Base-by-base conservation (phyloP, 306 rosid species). In the Fagus sylvatica region DNA sequence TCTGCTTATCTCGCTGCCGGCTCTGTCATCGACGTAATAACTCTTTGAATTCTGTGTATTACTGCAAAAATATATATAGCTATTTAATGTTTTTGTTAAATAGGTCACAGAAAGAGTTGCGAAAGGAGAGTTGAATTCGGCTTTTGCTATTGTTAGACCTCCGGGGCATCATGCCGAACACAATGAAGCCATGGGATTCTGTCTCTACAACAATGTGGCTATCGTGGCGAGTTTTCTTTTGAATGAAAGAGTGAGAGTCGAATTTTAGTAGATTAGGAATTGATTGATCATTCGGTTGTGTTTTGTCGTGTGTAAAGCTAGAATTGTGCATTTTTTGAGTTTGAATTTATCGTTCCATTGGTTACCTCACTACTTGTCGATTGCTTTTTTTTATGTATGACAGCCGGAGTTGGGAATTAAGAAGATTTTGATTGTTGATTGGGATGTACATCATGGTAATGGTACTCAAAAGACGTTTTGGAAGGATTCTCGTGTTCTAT, bases 361-460 rank as follows among this genome's bases (percentile, higher is more conserved):
- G 48, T 46, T 56, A 54, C 73, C 87, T 76, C 28, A 76, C 34
- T 9, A 55, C 69, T 41, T 71, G 34, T 71, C 49, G 65, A 34
- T 77, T 85, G 28, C 46, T 22, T 15, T 46, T 46, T 46, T 41
- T 60, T 80, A 60, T 85, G 71, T 69, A 76, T 76, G 78, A 83
- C 98, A 95, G 99, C 96, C 90, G 57, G 96, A 93, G 70, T 59
- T 91, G 82, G 96, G 93, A 3, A 81, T 93, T 22, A 88, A 90
- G 60, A 91, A 88, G 74, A 86, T 95, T 69, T 79, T 95, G 78
- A 88, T 95, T 19, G 99, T 95, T 82, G 99, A 95, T 83, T 95
- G 99, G 99, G 99, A 95, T 43, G 93, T 95, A 11, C 99, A 95
- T 87, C 99, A 95, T 75, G 99, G 99, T 69, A 95, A 95, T 79